A percentile compares a stretch with the other conserved stretches of the same genome.
Evolutionary conservation across 2,329 filamentous ascomycete species (phyloP).

Genomic region (Ophiostoma populinum): DNA sequence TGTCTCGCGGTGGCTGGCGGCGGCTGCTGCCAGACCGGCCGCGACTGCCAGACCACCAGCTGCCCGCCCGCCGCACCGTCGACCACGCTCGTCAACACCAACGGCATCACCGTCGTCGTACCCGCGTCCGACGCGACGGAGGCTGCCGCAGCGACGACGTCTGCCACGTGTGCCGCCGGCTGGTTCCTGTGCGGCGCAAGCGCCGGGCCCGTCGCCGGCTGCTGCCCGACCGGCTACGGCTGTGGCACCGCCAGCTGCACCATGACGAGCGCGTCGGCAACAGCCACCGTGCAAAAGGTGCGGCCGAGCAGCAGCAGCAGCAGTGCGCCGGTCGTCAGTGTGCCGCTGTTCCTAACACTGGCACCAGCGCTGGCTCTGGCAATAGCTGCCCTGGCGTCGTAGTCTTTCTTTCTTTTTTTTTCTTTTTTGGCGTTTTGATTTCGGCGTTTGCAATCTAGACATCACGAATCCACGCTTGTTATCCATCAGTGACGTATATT

Average conservation of each 20-base stretch:
- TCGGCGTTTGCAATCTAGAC: neutral
- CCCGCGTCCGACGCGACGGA: slow-evolving; percentile 24
- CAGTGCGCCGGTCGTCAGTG: neutral
- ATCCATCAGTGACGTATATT: neutral
- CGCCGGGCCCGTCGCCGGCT: slow-evolving; percentile 52
- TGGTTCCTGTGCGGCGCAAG: slow-evolving; percentile 55
- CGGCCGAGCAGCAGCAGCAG: slow-evolving; percentile 18
- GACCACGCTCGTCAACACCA: slow-evolving; percentile 39
- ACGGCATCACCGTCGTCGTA: slow-evolving; percentile 55
- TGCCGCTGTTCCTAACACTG: neutral
- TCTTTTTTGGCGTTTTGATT: neutral
- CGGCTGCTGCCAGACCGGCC: slow-evolving; percentile 71
- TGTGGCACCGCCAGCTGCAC: slow-evolving; percentile 62
- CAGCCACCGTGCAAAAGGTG: slow-evolving; percentile 38
- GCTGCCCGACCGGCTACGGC: slow-evolving; percentile 61
- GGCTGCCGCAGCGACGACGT: slow-evolving; percentile 20
- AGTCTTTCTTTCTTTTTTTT: neutral
- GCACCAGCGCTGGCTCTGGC: neutral
- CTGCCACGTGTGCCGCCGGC: slow-evolving; percentile 49
- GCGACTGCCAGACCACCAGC: slow-evolving; percentile 65
- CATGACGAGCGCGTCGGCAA: slow-evolving; percentile 31
- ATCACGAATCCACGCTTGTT: neutral
- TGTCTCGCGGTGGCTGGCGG: slow-evolving; percentile 74
- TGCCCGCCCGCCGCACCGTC: slow-evolving; percentile 47
- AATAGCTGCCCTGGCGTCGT: neutral